Conservation (phyloP, 441 rosid genomes). For the Gossypium davidsonii region DNA sequence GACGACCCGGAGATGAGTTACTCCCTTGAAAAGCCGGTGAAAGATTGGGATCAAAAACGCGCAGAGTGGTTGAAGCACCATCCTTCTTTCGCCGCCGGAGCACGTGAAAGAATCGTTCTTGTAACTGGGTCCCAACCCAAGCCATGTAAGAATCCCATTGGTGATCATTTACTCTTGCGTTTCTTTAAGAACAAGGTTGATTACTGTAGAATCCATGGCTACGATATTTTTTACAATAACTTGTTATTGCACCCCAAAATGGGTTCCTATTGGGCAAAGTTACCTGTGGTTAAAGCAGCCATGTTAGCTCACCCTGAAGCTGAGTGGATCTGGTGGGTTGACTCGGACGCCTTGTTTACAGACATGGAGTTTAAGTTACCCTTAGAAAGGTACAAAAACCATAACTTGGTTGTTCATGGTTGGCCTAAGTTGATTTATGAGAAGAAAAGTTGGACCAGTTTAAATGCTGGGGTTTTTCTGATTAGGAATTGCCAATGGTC, state of each 20-base stretch:
- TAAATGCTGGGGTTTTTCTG: conserved; percentile 71
- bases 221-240: conserved; percentile 69
- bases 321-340: conserved; percentile 99
- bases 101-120: conserved; percentile 51
- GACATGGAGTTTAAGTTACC: conserved; percentile 90
- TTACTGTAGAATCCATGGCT: conserved; percentile 71
- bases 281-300: conserved; percentile 62
- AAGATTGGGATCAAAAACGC: conserved; percentile 76
- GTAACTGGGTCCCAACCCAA: conserved; percentile 73
- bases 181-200: conserved; percentile 88
- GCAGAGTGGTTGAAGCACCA: conserved; percentile 60
- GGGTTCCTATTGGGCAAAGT: conserved; percentile 74
- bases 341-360: conserved; percentile 79
- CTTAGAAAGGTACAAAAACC: conserved; percentile 44
- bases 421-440: conserved; percentile 57
- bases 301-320: conserved; percentile 96
- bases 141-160: conserved; percentile 74
- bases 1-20: conserved; percentile 65
- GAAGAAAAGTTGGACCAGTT: conserved; percentile 65
- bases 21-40: conserved; percentile 46
- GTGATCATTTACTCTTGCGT: conserved; percentile 67
- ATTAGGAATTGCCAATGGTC: conserved; percentile 92
- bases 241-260: conserved; percentile 64
- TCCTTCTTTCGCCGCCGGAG: conserved; percentile 53
- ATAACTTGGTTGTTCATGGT: conserved; percentile 82